phyloP scores from a whole-genome alignment of 129 eudicot genomes.

The Pulicaria dysenterica region DNA sequence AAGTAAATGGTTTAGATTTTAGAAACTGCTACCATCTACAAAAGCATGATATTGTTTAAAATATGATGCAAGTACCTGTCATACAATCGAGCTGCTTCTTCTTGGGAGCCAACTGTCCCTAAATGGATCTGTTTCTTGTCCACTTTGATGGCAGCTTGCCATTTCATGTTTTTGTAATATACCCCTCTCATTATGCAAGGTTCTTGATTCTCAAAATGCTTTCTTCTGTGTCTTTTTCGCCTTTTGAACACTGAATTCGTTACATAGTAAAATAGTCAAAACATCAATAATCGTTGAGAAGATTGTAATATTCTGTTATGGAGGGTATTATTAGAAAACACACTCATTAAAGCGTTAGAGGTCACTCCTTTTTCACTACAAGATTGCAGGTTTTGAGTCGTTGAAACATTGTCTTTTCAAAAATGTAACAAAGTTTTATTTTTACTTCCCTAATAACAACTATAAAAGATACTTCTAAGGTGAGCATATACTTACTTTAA shows the following conservation, averaged over 20 bases:
- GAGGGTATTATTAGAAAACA: background rate
- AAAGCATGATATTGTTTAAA: background rate
- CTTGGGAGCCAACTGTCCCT: constrained; percentile 95
- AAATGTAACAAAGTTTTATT: background rate
- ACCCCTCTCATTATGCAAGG: constrained; percentile 85
- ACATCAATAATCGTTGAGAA: background rate
- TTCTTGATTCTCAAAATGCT: constrained; percentile 79
- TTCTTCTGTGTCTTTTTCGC: constrained; percentile 83
- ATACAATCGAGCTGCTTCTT: constrained; percentile 93
- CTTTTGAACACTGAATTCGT: constrained; percentile 67
- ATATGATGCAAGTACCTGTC: constrained; percentile 62
- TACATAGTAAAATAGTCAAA: constrained; percentile 16
- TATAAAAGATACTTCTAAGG: background rate
- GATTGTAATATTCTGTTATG: background rate
- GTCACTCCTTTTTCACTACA: background rate
- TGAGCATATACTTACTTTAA: background rate
- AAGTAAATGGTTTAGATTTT: background rate
- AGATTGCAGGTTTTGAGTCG: too few relatives aligned
- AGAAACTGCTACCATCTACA: background rate
- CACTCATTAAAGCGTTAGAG: background rate
- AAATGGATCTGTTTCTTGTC: constrained; percentile 98
- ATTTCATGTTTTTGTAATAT: constrained; percentile 92
- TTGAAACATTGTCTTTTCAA: background rate
- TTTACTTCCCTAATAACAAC: background rate
- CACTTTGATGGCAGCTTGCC: constrained; percentile 99